Percentiles rank a stretch among this genome's conserved stretches.
phyloP scores from a whole-genome alignment of 2,329 filamentous ascomycete genomes.

The Pezicula carpinea region DNA sequence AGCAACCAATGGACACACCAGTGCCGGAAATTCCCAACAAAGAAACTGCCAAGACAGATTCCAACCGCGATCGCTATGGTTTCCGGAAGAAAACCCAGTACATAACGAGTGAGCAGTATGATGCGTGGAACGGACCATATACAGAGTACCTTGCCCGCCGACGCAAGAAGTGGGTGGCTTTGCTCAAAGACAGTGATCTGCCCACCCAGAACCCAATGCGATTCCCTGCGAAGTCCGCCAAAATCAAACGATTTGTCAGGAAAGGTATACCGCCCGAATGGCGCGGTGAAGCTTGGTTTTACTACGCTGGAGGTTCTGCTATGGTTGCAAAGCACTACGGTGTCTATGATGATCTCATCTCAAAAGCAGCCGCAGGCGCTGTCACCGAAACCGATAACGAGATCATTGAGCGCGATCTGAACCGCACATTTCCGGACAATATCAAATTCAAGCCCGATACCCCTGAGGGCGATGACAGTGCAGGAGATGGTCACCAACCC shows the following conservation, averaged over 20 bases:
- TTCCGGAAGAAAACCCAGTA: constrained; percentile 87
- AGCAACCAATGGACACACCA: too few relatives aligned
- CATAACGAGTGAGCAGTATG: constrained; percentile 71
- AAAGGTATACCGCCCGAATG: constrained; percentile 94
- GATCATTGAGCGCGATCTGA: constrained; percentile 87
- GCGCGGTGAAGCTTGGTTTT: constrained; percentile 96
- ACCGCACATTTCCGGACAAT: constrained; percentile 94
- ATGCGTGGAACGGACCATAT: constrained; percentile 75
- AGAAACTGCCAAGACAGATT: constrained; percentile 3
- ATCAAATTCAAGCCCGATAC: constrained; percentile 72
- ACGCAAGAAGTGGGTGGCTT: constrained; percentile 73
- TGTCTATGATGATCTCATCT: constrained; percentile 66
- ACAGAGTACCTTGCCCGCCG: constrained; percentile 69
- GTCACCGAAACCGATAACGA: constrained; percentile 74
- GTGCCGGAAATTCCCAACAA: too few relatives aligned
- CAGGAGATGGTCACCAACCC: constrained; percentile 26
- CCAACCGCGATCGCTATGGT: constrained; percentile 73
- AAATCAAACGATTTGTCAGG: constrained; percentile 83
- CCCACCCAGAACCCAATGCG: constrained; percentile 65
- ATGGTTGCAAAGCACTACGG: constrained; percentile 72
- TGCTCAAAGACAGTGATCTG: constrained; percentile 73
- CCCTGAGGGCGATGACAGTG: constrained; percentile 16
- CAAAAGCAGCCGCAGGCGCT: constrained; percentile 55
- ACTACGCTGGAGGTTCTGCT: constrained; percentile 82
- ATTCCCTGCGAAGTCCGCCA: constrained; percentile 76